Conservation (phyloP, 2,329 filamentous ascomycete species). For the Aureobasidium sp. region DNA sequence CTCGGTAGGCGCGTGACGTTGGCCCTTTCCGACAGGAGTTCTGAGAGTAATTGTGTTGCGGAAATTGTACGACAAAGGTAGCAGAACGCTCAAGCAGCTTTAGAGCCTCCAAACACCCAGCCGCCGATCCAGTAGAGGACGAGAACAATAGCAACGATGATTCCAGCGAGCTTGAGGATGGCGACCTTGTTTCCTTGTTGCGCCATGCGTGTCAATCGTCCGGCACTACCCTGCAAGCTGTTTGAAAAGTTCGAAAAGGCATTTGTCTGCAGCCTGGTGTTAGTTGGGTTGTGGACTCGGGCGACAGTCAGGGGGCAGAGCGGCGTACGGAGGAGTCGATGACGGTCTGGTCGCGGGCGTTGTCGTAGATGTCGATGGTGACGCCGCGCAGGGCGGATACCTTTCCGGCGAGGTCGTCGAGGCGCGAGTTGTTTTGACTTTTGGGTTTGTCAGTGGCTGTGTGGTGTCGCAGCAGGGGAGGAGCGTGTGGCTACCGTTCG, state of each 20-base stretch:
- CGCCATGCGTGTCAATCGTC: conserved; percentile 80
- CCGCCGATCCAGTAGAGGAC: conserved; percentile 61
- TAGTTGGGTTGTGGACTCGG: background rate
- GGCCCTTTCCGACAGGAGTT: too few relatives aligned
- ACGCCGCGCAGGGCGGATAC: conserved; percentile 87
- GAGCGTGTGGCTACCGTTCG: conserved; percentile 42
- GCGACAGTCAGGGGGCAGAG: background rate
- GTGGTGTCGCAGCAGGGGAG: conserved; percentile 10
- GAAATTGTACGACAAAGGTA: background rate
- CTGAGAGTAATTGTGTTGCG: background rate
- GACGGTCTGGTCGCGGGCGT: conserved; percentile 76
- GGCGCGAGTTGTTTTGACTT: conserved; percentile 81
- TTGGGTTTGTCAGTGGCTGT: conserved; percentile 14
- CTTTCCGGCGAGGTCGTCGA: conserved; percentile 83
- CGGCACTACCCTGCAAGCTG: conserved; percentile 73
- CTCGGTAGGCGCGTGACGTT: background rate
- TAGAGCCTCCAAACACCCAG: conserved; percentile 22
- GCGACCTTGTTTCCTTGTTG: conserved; percentile 83
- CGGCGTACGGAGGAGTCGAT: conserved; percentile 73
- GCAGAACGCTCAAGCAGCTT: background rate
- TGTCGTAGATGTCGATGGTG: conserved; percentile 96
- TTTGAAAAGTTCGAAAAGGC: conserved; percentile 84
- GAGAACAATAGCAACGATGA: conserved; percentile 64
- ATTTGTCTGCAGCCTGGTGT: conserved; percentile 53
- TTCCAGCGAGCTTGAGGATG: conserved; percentile 78